Conservation (phyloP, 345 rosid species). For the thale cress (Arabidopsis thaliana) region DNA sequence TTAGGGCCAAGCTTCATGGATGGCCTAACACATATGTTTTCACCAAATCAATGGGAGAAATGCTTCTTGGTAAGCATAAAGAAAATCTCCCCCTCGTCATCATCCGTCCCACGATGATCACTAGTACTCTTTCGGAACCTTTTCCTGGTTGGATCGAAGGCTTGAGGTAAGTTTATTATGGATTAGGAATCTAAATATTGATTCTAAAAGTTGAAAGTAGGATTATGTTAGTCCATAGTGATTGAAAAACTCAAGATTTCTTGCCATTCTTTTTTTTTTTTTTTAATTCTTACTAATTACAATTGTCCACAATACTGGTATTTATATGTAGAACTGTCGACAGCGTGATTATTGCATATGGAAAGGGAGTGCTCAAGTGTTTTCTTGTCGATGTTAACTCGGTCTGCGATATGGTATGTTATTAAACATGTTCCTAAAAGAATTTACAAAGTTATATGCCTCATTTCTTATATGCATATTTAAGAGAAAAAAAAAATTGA, state of each 20-base stretch:
- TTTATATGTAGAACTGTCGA: slow-evolving; percentile 62
- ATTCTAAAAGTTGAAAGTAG: not conserved
- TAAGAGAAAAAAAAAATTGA: not conserved
- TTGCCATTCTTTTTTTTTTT: not conserved
- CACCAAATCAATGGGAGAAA: slow-evolving; percentile 92
- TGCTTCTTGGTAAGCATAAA: slow-evolving; percentile 57
- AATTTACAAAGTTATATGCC: too few relatives aligned
- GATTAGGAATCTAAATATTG: not conserved
- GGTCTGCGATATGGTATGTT: slow-evolving; percentile 55
- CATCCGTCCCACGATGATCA: slow-evolving; percentile 67
- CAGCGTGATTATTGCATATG: slow-evolving; percentile 49
- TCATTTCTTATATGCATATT: too few relatives aligned
- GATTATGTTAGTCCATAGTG: not conserved
- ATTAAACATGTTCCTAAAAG: not conserved
- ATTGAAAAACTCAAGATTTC: not conserved
- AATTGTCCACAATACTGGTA: not conserved
- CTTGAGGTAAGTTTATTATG: slow-evolving; percentile 51
- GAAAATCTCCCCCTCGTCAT: slow-evolving; percentile 64
- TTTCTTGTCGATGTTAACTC: slow-evolving; percentile 47
- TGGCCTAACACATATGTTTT: slow-evolving; percentile 86
- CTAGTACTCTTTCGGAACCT: slow-evolving; percentile 70
- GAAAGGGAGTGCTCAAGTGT: slow-evolving; percentile 54
- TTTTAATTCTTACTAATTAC: not conserved
- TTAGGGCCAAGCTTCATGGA: slow-evolving; percentile 70
- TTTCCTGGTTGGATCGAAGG: slow-evolving; percentile 91